phyloP scores from a whole-genome alignment of 2,329 filamentous ascomycete species.

The Aurifilum marmelostoma region DNA sequence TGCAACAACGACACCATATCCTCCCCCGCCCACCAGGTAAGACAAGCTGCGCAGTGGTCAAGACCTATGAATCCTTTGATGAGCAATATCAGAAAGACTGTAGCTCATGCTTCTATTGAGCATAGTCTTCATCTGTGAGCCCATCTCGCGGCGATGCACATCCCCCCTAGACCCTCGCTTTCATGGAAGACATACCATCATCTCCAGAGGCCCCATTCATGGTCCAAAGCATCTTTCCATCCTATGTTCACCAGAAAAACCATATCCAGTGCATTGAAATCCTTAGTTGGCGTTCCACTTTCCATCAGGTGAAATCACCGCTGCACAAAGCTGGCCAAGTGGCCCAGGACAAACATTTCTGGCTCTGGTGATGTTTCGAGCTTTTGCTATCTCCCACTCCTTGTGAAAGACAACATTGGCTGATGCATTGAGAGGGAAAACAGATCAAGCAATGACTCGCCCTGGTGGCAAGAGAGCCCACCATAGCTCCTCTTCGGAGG shows the following conservation, averaged over 20 bases:
- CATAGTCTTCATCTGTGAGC: neutral
- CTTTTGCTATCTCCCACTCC: neutral
- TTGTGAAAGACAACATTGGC: neutral
- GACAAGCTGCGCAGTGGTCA: neutral
- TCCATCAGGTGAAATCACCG: neutral
- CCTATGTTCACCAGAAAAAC: neutral
- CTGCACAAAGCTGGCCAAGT: neutral
- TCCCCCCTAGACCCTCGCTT: neutral
- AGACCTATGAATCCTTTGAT: neutral
- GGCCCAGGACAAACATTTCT: neutral
- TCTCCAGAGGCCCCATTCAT: neutral
- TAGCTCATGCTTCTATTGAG: neutral
- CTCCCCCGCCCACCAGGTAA: neutral
- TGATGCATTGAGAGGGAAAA: neutral
- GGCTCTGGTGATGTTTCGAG: neutral
- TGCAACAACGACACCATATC: neutral
- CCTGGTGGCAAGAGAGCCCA: neutral
- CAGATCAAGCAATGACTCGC: neutral
- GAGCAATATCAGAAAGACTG: neutral
- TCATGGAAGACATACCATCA: neutral
- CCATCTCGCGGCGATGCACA: neutral
- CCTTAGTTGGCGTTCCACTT: neutral
- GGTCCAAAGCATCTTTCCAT: neutral
- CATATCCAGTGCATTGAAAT: neutral
- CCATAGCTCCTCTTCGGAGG: neutral